Percentiles rank a stretch among this genome's conserved stretches.
These are phyloP conservation scores for Cyclotella cryptica DNA, from an alignment of 108 stramenopile genomes.

Conservation along the genomic window DNA sequence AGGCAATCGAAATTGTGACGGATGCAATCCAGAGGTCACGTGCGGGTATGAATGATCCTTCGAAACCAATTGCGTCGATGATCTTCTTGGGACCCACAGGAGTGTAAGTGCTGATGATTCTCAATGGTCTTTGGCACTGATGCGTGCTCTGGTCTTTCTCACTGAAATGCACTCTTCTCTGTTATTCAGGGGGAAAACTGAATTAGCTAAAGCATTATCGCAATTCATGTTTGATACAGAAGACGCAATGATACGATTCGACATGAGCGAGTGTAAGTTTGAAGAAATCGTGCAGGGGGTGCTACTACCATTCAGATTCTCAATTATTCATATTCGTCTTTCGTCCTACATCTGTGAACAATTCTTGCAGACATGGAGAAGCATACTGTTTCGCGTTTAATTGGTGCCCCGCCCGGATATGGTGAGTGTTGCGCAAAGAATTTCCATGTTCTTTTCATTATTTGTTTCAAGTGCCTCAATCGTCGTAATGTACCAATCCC, in stretches of 20 bases:
- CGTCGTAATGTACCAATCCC: not conserved
- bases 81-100: slow-evolving; percentile 96
- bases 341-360: not conserved
- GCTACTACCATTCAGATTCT: not conserved
- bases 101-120: slow-evolving; percentile 29
- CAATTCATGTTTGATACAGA: slow-evolving; percentile 95
- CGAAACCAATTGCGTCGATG: slow-evolving; percentile 91
- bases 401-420: slow-evolving; percentile 95
- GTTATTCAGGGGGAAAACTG: slow-evolving; percentile 82
- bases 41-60: slow-evolving; percentile 91
- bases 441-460: not conserved
- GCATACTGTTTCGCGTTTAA: slow-evolving; percentile 90
- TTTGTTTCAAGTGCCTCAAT: not conserved
- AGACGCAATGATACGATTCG: slow-evolving; percentile 93
- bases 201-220: slow-evolving; percentile 93
- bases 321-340: not conserved
- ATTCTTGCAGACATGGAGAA: slow-evolving; percentile 69
- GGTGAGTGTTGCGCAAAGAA: not conserved
- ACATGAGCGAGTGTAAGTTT: slow-evolving; percentile 93
- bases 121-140: slow-evolving; percentile 14
- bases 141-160: not conserved
- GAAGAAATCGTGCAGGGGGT: slow-evolving; percentile 51
- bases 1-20: slow-evolving; percentile 90
- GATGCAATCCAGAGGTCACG: slow-evolving; percentile 92
- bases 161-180: slow-evolving; percentile 2